Evolutionary conservation across 148 eudicot genomes (phyloP), one percentile per base, ranked within the genome.

Genomic region (Rhododendron mucronatum): DNA sequence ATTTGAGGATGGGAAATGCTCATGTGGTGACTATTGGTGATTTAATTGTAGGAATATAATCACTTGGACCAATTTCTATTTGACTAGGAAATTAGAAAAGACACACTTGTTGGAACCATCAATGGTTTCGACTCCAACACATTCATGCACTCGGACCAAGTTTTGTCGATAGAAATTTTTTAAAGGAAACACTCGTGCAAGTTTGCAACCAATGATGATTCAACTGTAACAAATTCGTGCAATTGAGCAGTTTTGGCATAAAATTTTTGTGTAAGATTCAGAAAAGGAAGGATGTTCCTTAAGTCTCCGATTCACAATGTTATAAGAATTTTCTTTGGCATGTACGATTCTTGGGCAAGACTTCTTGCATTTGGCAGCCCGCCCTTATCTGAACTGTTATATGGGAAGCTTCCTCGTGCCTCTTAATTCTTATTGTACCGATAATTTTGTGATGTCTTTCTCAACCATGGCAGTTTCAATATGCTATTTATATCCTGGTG

Each of bases 11-110:
- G 98, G 99, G 44, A 91, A 86, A 82, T 96, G 99, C 86, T 92
- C 97, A 18, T 96, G 98, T 84, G 93, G 95, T 50, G 99, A 96
- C 82, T 96, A 95, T 61, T 96, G 99, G 99, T 96, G 91, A 93
- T 86, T 83, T 50, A 53, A 20, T 15, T 26, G 47, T 67, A 6
- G 50, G 63, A 79, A 30, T 61, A 1, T 1, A 5, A 3, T 26
- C 63, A 48, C 45, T 37, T 9, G 47, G 71, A 57, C 15, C 14
- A 15, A 8, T 51, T 81, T 35, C 21, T 5, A 2, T 81, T 57
- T 3, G n/a, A n/a, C 61, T 57, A 0, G 83, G n/a, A 15, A 14
- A 80, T 50, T 81, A 35, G 47, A 18, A 57, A 21, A 33, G 5
- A 41, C 30, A 16, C 51, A 47, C 50, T 1, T 47, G 50, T 47